These are phyloP conservation scores for Leishmania mexicana DNA, from an alignment of 208 protist genomes.

Conservation along the genomic window DNA sequence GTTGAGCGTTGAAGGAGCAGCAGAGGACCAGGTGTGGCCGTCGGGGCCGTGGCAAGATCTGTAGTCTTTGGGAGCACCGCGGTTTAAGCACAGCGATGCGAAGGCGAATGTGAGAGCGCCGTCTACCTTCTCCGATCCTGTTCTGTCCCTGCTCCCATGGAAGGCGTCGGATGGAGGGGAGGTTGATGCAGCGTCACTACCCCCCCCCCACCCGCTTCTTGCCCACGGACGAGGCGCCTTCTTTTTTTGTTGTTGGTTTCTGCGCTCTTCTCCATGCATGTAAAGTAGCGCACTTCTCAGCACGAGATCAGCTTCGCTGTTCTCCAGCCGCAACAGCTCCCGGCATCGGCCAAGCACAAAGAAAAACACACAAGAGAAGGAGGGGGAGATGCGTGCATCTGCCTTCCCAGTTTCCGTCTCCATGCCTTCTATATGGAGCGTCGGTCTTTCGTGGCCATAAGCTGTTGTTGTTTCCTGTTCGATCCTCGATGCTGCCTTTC, in stretches of 20 bases:
- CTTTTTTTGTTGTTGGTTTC: background rate
- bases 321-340: too few relatives aligned
- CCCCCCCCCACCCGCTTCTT: too few relatives aligned
- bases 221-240: background rate
- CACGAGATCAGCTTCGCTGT: background rate
- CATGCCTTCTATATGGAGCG: background rate
- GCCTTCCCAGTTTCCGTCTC: too few relatives aligned
- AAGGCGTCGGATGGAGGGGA: background rate
- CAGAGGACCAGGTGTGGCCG: background rate
- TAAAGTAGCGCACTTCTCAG: background rate
- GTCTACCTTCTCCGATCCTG: background rate
- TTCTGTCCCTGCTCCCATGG: background rate
- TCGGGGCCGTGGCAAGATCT: background rate
- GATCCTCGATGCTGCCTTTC: background rate
- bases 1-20: constrained; percentile 35
- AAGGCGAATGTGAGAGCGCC: background rate
- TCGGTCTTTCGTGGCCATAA: background rate
- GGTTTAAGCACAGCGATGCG: background rate
- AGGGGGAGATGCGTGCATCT: too few relatives aligned
- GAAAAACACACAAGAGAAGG: background rate
- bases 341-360: background rate
- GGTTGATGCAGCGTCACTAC: background rate
- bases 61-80: background rate
- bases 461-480: too few relatives aligned
- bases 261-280: background rate